These are phyloP conservation scores for Diaporthe eres DNA, from an alignment of 2,329 filamentous ascomycete species.

Conservation along the genomic window DNA sequence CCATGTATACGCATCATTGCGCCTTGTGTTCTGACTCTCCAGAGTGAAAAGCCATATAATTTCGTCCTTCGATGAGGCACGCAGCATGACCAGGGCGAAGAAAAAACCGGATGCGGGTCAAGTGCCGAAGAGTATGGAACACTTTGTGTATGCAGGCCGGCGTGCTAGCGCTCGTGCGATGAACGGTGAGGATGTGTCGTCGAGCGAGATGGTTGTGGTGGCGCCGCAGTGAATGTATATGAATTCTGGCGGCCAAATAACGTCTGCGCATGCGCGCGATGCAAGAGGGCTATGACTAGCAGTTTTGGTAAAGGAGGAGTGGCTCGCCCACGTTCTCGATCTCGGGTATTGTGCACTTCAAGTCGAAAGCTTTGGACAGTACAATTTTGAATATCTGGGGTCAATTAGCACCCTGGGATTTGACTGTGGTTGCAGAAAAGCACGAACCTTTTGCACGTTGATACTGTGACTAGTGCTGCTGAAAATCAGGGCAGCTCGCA, in stretches of 20 bases:
- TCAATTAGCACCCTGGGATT: slow-evolving; percentile 26
- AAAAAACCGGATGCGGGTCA: background rate
- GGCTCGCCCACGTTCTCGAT: slow-evolving; percentile 99
- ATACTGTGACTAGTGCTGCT: slow-evolving; percentile 99
- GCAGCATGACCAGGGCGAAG: background rate
- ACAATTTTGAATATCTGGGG: slow-evolving; percentile 98
- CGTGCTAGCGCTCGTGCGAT: background rate
- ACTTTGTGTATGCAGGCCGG: too few species aligned
- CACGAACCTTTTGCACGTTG: slow-evolving; percentile 92
- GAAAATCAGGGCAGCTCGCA: slow-evolving; percentile 98
- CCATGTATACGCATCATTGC: background rate
- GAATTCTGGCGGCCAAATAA: background rate
- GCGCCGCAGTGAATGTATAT: background rate
- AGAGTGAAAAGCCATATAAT: background rate
- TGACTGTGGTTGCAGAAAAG: background rate
- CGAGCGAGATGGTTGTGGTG: background rate
- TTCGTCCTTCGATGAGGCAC: background rate
- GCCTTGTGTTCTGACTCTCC: background rate
- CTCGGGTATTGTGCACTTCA: slow-evolving; percentile 99
- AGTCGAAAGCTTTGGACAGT: slow-evolving; percentile 96
- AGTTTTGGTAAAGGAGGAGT: slow-evolving; percentile 87
- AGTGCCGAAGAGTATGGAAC: background rate
- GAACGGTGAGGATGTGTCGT: background rate
- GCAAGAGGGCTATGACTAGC: slow-evolving; percentile 48
- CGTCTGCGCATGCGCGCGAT: slow-evolving; percentile 2